A percentile compares a stretch with the other conserved stretches of the same genome.
These are phyloP conservation scores for Strobilomyces dryophilus DNA, from an alignment of 768 basidiomycete genomes.

Conservation along the genomic window DNA sequence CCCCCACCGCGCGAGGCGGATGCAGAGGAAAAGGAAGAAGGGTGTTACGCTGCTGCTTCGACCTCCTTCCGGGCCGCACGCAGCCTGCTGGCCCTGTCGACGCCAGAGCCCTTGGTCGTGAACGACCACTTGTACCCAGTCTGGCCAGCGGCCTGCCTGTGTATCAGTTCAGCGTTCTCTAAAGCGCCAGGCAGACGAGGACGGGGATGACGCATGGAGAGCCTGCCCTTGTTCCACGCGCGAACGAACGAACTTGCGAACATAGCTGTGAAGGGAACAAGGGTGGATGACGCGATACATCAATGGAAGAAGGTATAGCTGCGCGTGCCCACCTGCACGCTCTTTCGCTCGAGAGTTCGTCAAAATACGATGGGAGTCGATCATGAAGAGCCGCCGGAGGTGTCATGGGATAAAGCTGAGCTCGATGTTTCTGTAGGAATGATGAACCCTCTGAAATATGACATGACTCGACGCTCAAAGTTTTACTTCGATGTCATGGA, in stretches of 20 bases:
- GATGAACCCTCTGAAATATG: too few relatives aligned
- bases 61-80: slow-evolving; percentile 60
- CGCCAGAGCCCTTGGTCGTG: slow-evolving; percentile 58
- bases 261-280: slow-evolving; percentile 53
- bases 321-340: slow-evolving; percentile 58
- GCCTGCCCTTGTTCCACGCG: slow-evolving; percentile 80
- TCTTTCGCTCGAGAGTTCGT: slow-evolving; percentile 78
- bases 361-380: slow-evolving; percentile 37
- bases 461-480: too few relatives aligned
- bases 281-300: background rate
- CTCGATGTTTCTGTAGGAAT: too few relatives aligned
- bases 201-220: slow-evolving; percentile 40
- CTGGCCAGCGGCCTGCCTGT: slow-evolving; percentile 45
- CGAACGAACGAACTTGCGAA: slow-evolving; percentile 91
- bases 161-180: slow-evolving; percentile 21
- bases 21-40: background rate
- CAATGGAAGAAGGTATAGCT: slow-evolving; percentile 9
- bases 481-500: too few relatives aligned
- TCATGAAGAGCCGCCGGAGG: too few relatives aligned
- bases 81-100: slow-evolving; percentile 52
- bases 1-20: background rate
- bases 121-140: slow-evolving; percentile 91
- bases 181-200: too few relatives aligned
- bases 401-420: too few relatives aligned
- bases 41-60: slow-evolving; percentile 38